Evolutionary conservation across 257 asterid genomes (phyloP), one percentile per base, ranked within the genome.

Genomic region (Ophiorrhiza pumila): DNA sequence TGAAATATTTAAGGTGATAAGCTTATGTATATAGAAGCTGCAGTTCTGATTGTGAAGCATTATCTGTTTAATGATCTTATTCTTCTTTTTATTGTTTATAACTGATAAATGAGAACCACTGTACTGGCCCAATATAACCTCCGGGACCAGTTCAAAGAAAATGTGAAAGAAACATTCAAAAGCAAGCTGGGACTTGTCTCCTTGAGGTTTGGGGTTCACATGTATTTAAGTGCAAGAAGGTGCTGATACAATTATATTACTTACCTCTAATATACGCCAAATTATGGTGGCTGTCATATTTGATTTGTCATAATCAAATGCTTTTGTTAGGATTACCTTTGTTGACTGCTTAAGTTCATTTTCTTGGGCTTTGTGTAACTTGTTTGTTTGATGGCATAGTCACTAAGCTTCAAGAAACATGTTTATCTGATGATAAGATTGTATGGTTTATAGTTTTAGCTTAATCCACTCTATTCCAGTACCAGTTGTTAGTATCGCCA

Each of bases 1-100:
- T 2, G 96, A 92, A 41, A 90, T 95, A 78, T 95, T 95, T 84
- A 95, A 90, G 98, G 98, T 87, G 63, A 71, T 53, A 34, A 17
- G 2, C 59, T 53, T n/a, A 53, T 22, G 13, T 53, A 5, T 53
- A 23, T n/a, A 22, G 29, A 1, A 12, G 59, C 29, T 49, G 20
- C 8, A 17, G 23, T 49, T 8, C n/a, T 7, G 4, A 14, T n/a
- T n/a, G 4, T n/a, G 8, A 11, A 53, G 7, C n/a, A 20, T n/a
- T 22, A 27, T 53, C 31, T 20, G 31, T 53, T n/a, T n/a, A 1
- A 1, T 53, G 3, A 5, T n/a, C 31, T 53, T 53, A 27, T 53
- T 53, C 29, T 22, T 1, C 59, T 5, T n/a, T n/a, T 53, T n/a
- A 27, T 53, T 53, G 29, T n/a, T 53, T 53, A 53, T 53, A 14